Conservation (phyloP, 257 asterid species). For the Solanum chiquidenum region DNA sequence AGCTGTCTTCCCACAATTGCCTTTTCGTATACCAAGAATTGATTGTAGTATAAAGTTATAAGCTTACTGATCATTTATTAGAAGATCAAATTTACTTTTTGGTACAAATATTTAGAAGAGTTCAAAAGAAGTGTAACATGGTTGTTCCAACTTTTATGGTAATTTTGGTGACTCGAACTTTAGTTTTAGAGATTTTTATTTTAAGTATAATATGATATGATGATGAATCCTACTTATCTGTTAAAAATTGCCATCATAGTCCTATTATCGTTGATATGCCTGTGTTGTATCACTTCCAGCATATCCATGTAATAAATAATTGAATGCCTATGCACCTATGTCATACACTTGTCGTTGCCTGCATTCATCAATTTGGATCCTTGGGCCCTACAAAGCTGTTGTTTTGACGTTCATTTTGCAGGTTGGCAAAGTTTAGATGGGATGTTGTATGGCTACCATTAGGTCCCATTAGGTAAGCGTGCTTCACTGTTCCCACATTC, state of each 20-base stretch:
- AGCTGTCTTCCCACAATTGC: not conserved
- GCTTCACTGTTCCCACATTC: not conserved
- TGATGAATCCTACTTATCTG: not conserved
- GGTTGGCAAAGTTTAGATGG: slow-evolving; percentile 87
- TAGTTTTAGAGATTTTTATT: not conserved
- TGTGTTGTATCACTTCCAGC: not conserved
- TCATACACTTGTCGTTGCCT: not conserved
- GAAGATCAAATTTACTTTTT: not conserved
- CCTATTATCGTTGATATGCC: not conserved
- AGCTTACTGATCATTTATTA: not conserved
- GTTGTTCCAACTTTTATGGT: not conserved
- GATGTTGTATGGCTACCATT: slow-evolving; percentile 77
- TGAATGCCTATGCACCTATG: not conserved
- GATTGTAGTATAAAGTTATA: not conserved
- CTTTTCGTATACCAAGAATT: not conserved
- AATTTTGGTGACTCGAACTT: not conserved
- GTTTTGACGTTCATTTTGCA: slow-evolving; percentile 17
- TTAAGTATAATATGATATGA: not conserved
- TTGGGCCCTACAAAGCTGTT: not conserved
- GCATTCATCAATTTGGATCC: not conserved
- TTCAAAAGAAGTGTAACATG: not conserved
- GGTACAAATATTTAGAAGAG: not conserved
- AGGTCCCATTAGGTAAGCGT: slow-evolving; percentile 63
- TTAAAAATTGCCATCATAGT: not conserved
- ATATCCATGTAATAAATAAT: not conserved